Evolutionary conservation across 2,329 filamentous ascomycete species (phyloP), one percentile per base, ranked within the genome.

Genomic region (Stemphylium vesicarium): DNA sequence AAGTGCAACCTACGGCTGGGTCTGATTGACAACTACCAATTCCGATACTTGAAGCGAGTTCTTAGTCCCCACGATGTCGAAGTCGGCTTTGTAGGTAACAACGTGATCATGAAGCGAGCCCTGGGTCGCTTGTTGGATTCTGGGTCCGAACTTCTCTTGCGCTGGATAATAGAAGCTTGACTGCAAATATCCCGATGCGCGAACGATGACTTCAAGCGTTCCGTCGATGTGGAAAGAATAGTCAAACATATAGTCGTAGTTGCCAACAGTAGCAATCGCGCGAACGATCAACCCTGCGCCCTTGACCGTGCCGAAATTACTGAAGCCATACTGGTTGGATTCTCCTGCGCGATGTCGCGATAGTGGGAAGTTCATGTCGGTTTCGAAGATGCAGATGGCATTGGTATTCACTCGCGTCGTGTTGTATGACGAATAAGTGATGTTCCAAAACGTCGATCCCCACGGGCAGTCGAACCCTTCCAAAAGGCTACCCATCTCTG

Each of bases 371-470:
- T 70, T 65, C 46, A 49, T 65, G 13, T 69, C 64, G 4, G 59
- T 49, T 47, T 73, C 71, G 37, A 72, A 71, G 11, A 72, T 59
- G 52, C 84, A 88, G 8, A 49, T 40, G 5, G 46, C 37, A 15
- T 37, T 78, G 1, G 74, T 69, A 48, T 84, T 80, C 0, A 75
- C 33, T 0, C 76, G 73, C 0, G 77, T 79, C 3, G 70, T 78
- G 51, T 81, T 79, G 2, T 66, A 69, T 4, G 77, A 75, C 48
- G 79, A 80, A 57, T 80, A 82, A 1, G 75, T 74, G 0, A 74
- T 73, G 63, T 84, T 80, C 35, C 84, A 73, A 55, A 80, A 85
- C 0, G 79, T 82, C 0, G 82, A 75, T 41, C 82, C 79, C 0
- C 76, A 60, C 0, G 83, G 83, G 57, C 82, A 85, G 63, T 85